Evolutionary conservation across 169 alveolate genomes (phyloP).

Genomic region (Cryptosporidium baileyi): DNA sequence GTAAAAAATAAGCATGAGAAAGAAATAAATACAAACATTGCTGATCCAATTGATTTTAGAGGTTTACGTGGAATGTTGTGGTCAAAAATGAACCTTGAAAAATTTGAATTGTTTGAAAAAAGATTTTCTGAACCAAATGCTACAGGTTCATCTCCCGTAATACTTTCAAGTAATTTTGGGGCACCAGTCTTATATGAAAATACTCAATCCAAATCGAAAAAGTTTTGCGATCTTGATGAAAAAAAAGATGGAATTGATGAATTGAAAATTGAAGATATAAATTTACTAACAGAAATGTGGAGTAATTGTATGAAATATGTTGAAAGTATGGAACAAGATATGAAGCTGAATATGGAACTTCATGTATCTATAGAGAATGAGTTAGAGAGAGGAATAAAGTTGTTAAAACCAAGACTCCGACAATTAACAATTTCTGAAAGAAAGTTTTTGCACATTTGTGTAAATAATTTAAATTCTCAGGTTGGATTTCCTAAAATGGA

Average conservation of each 20-base stretch:
- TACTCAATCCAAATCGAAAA: not conserved
- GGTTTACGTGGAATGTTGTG: conserved; percentile 61
- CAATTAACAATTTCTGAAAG: conserved; percentile 45
- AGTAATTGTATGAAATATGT: not conserved
- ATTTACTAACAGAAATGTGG: not conserved
- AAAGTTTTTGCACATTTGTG: conserved; percentile 10
- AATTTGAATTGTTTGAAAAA: conserved; percentile 62
- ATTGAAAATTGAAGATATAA: conserved; percentile 8
- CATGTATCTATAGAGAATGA: conserved; percentile 43
- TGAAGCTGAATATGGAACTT: conserved; percentile 16
- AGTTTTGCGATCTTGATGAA: not conserved
- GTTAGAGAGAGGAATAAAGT: conserved; percentile 28
- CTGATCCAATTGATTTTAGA: conserved; percentile 59
- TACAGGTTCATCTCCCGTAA: conserved; percentile 48
- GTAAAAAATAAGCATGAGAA: not conserved
- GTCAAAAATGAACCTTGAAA: conserved; percentile 44
- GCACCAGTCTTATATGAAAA: conserved; percentile 29
- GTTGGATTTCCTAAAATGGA: conserved; percentile 54
- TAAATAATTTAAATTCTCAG: conserved; percentile 36
- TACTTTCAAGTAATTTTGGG: conserved; percentile 37
- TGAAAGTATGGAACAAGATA: conserved; percentile 31
- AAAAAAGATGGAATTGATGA: not conserved
- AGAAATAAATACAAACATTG: not conserved
- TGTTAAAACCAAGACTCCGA: conserved; percentile 18
- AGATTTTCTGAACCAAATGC: conserved; percentile 66